Conservation (phyloP, 768 basidiomycete species). For the Agrocybe praecox region DNA sequence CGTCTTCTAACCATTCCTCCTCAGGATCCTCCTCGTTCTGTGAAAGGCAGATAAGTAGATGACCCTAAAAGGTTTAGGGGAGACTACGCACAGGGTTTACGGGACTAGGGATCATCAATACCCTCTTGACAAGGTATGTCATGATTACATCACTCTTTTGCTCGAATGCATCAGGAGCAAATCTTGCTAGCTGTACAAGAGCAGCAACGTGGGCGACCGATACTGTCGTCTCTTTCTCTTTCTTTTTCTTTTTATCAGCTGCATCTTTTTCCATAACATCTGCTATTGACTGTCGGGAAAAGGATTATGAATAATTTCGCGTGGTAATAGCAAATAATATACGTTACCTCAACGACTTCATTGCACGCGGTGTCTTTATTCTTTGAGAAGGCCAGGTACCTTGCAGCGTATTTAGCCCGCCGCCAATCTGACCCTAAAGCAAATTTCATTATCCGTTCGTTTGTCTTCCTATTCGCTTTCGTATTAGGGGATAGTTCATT, state of each 20-base stretch:
- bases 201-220: slow-evolving; percentile 66
- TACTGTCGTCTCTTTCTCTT: slow-evolving; percentile 50
- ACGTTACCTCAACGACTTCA: slow-evolving; percentile 64
- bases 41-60: not conserved
- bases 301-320: not conserved
- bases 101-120: slow-evolving; percentile 61
- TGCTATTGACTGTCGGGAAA: slow-evolving; percentile 55
- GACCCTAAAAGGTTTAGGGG: not conserved
- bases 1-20: slow-evolving; percentile 79
- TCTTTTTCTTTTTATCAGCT: not conserved
- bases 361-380: slow-evolving; percentile 47
- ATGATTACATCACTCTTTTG: slow-evolving; percentile 75
- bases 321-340: not conserved
- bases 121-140: slow-evolving; percentile 66
- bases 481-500: no score
- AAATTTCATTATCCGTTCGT: slow-evolving; percentile 64
- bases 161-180: slow-evolving; percentile 76
- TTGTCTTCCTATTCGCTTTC: slow-evolving; percentile 53
- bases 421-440: slow-evolving; percentile 60
- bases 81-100: slow-evolving; percentile 44
- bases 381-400: slow-evolving; percentile 65
- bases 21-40: slow-evolving; percentile 41
- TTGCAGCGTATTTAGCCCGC: slow-evolving; percentile 85
- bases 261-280: slow-evolving; percentile 44
- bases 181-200: slow-evolving; percentile 72